Evolutionary conservation across 2,329 filamentous ascomycete genomes (phyloP), one percentile per base, ranked within the genome.

Genomic region (Claviceps arundinis): DNA sequence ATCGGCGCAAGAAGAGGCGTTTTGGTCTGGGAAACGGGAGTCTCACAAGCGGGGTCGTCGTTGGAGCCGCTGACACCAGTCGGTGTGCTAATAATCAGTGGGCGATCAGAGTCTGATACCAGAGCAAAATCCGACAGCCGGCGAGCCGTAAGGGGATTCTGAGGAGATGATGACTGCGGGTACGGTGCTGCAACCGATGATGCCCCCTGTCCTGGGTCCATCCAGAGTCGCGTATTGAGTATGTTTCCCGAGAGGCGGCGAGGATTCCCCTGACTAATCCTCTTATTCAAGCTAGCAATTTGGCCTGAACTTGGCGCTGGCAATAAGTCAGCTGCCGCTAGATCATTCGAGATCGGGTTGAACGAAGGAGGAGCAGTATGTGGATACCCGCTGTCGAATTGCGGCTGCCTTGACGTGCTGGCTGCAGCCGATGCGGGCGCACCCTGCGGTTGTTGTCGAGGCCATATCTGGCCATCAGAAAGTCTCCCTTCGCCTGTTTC

Each of bases 61-160:
- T 73, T 78, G 1, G 73, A 75, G 2, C 78, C 78, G 0, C 70
- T 66, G 8, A 81, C 70, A 16, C 78, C 78, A 9, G 66, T 71
- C 1, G 78, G 78, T 3, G 78, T 81, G 62, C 78, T 81, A 61
- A 82, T 80, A 51, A 81, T 81, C 26, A 81, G 68, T 4, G 78
- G 77, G 50, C 74, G 73, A 40, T 80, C 76, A 26, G 74, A 59
- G 17, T 63, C 59, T 1, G 56, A 50, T 13, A 54, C 55, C 66
- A 50, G 56, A 3, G 48, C 34, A 34, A 34, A 34, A 22, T 48
- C 49, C 5, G 44, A 37, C 30, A 14, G 40, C 30, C 45, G 46
- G 6, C 45, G 45, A 44, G 49, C 19, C 2, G 47, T 6, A 14
- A 44, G 26, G 5, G 46, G 44, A 5, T 22, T 37, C 37, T 41